Conservation (phyloP, 768 basidiomycete genomes). For the Cystofilobasidium bisporidii region DNA sequence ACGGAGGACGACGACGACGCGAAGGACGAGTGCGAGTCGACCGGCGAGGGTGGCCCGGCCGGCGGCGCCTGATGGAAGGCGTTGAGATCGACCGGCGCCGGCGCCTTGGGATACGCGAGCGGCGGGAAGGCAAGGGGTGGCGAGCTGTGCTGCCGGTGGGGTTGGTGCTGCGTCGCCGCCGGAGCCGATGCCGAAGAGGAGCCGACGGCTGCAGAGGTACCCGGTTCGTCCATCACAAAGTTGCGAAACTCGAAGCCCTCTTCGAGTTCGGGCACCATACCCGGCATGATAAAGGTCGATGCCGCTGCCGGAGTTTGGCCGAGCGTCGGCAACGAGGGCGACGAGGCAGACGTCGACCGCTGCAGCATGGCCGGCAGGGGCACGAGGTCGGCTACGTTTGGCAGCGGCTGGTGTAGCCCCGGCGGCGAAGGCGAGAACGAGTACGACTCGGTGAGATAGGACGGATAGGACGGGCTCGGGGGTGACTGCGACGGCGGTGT, state of each 20-base stretch:
- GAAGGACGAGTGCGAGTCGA: background rate
- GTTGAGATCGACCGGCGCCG: background rate
- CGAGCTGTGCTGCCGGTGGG: background rate
- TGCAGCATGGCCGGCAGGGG: slow-evolving; percentile 2
- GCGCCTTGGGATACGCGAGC: background rate
- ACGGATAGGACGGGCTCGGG: background rate
- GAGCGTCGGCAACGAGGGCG: background rate
- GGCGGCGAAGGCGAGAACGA: slow-evolving; percentile 5
- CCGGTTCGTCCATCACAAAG: slow-evolving; percentile 8
- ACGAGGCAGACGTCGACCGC: background rate
- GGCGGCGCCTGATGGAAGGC: too few relatives aligned
- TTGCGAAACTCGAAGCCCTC: slow-evolving; percentile 10
- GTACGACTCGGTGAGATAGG: background rate
- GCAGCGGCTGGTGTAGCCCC: background rate
- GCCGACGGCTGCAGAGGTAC: background rate
- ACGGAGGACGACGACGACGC: background rate
- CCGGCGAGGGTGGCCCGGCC: background rate
- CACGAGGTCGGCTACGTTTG: slow-evolving; percentile 1
- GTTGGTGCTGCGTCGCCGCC: background rate
- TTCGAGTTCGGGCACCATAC: slow-evolving; percentile 2
- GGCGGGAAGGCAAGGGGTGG: background rate
- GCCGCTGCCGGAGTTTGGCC: background rate
- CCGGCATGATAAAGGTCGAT: background rate
- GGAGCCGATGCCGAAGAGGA: too few relatives aligned
- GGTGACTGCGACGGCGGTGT: background rate